Evolutionary conservation across 2,329 filamentous ascomycete species (phyloP), one percentile per base, ranked within the genome.

Genomic region (Colletotrichum acutatum): DNA sequence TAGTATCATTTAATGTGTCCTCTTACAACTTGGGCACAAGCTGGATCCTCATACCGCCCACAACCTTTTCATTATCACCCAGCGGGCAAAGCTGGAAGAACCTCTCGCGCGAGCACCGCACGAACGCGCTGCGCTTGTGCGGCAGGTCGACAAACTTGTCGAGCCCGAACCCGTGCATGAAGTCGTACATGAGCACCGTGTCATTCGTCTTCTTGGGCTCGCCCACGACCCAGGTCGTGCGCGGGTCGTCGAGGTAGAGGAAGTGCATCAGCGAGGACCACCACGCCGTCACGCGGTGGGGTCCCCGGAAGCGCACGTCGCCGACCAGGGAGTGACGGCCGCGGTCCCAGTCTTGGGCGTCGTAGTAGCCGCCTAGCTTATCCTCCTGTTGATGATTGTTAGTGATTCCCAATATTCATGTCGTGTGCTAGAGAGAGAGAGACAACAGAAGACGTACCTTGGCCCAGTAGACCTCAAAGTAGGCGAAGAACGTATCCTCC

Each of bases 391-490:
- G 16, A 2, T 19, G 32, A 16, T 37, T 53, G 62, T 74, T 56
- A 75, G 59, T 22, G 49, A 34, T 9, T n/a, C n/a, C n/a, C n/a
- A n/a, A n/a, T n/a, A n/a, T n/a, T n/a, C n/a, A n/a, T n/a, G n/a
- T n/a, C n/a, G n/a, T n/a, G n/a, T n/a, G n/a, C n/a, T n/a, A n/a
- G n/a, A n/a, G n/a, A n/a, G n/a, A n/a, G 8, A 14, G 37, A 52
- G 16, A 30, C 28, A 14, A 9, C 75, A 68, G 74, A 56, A 81
- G 28, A 74, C 68, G 54, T 82, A 89, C 88, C 85, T 90, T 91
- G 46, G 90, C 92, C 93, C 93, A 95, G 81, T 95, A 95, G 1
- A 95, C 85, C 80, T 96, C 94, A 79, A 94, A 95, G 80, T 95
- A 95, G 0, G 92, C 91, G 80, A 95, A 95, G 60, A 85, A 88